Conservation (phyloP, 225 moss, liverwort and hornwort species). For the Antitrichia curtipendula region DNA sequence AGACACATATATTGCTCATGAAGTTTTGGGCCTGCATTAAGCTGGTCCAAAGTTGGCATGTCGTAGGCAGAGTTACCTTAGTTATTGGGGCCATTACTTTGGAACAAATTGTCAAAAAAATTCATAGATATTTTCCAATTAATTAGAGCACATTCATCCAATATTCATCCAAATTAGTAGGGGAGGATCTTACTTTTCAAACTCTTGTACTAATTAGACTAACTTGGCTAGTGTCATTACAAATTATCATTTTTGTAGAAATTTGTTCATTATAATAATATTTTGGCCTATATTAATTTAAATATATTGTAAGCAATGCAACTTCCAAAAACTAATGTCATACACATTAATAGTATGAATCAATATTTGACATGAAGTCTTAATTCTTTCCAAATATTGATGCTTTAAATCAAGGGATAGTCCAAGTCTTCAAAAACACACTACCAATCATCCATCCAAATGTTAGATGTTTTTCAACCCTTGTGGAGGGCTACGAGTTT, state of each 20-base stretch:
- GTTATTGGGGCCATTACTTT: too few species aligned
- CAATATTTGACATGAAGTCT: background rate
- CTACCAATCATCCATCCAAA: background rate
- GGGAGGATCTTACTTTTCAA: accelerated
- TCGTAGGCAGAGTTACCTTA: too few species aligned
- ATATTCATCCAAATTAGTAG: background rate
- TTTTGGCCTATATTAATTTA: background rate
- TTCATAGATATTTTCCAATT: too few species aligned
- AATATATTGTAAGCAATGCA: accelerated
- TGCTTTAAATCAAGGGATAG: accelerated
- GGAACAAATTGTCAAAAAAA: too few species aligned
- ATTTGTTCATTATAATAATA: background rate
- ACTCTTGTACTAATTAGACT: too few species aligned
- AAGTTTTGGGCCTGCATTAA: too few species aligned
- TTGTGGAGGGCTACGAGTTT: too few species aligned
- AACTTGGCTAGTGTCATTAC: accelerated
- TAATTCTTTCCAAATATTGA: background rate
- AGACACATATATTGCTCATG: too few species aligned
- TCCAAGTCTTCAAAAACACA: accelerated
- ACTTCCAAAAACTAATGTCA: background rate
- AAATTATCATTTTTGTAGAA: background rate
- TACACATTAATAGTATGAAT: background rate
- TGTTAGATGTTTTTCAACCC: too few species aligned
- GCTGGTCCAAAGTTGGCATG: too few species aligned
- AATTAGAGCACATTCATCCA: accelerated